These are phyloP conservation scores for Trypanosoma mega DNA, from an alignment of 208 protist genomes.

Conservation along the genomic window DNA sequence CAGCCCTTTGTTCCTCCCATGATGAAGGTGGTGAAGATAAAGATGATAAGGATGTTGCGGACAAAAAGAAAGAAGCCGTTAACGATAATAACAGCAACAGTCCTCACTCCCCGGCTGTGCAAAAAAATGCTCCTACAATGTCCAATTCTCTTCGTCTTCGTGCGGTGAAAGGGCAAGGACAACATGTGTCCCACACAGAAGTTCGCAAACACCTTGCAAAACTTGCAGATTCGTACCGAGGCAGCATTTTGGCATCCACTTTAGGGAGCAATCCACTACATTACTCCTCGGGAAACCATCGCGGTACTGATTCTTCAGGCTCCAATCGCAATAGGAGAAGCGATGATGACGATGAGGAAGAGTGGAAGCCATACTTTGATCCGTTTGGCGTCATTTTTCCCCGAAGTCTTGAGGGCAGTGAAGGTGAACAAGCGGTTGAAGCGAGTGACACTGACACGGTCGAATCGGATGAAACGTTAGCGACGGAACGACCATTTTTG, in stretches of 20 bases:
- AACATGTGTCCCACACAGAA: background rate
- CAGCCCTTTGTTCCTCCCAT: background rate
- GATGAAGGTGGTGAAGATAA: background rate
- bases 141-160: no score
- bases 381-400: no score
- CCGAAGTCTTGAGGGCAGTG: no score
- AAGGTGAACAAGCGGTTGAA: no score
- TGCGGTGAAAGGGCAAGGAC: background rate
- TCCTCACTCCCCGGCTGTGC: no score
- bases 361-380: background rate
- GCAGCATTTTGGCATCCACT: background rate
- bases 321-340: no score
- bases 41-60: background rate
- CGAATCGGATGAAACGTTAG: no score
- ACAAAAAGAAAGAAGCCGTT: background rate
- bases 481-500: background rate
- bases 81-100: background rate
- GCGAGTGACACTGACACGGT: no score
- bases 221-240: background rate
- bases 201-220: background rate
- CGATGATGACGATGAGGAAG: constrained; percentile 1
- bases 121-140: no score
- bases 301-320: no score
- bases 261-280: no score
- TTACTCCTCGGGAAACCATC: no score